Conservation (phyloP, 1,139 yeast species). For the Scheffersomyces segobiensis region DNA sequence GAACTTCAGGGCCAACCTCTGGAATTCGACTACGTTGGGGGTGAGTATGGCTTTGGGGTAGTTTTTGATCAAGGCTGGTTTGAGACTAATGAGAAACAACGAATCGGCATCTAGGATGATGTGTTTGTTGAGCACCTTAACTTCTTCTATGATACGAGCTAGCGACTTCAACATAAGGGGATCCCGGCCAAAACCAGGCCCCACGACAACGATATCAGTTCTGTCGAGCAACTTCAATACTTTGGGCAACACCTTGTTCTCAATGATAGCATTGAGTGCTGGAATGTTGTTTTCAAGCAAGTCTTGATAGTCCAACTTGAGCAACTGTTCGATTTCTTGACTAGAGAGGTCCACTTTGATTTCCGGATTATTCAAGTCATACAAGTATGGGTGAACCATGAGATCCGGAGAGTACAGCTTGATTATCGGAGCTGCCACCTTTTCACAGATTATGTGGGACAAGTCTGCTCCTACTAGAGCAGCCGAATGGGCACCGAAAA, state of each 20-base stretch:
- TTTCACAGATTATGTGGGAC: conserved; percentile 84
- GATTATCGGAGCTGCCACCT: conserved; percentile 74
- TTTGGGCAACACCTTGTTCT: conserved; percentile 52
- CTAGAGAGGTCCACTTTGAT: conserved; percentile 11
- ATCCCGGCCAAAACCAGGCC: conserved; percentile 95
- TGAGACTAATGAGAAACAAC: conserved; percentile 57
- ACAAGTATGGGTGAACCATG: conserved; percentile 92
- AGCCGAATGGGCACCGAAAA: conserved; percentile 81
- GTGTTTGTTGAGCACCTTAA: conserved; percentile 56
- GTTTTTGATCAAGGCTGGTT: conserved; percentile 54
- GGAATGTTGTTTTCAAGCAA: conserved; percentile 12
- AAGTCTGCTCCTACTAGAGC: conserved; percentile 86
- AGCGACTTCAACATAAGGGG: conserved; percentile 62
- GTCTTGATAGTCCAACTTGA: conserved; percentile 19
- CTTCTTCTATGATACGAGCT: conserved; percentile 55
- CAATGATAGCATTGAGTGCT: conserved; percentile 32
- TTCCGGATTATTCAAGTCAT: conserved; percentile 25
- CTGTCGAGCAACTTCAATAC: conserved; percentile 57
- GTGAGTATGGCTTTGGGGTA: conserved; percentile 67
- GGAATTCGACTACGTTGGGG: conserved; percentile 87
- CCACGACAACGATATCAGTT: conserved; percentile 80
- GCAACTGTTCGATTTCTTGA: conserved; percentile 16
- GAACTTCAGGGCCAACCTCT: conserved; percentile 54
- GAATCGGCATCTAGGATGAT: conserved; percentile 91
- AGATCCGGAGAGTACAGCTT: conserved; percentile 88